These are phyloP conservation scores for Dryas octopetala DNA, from an alignment of 306 rosid species.

Conservation along the genomic window DNA sequence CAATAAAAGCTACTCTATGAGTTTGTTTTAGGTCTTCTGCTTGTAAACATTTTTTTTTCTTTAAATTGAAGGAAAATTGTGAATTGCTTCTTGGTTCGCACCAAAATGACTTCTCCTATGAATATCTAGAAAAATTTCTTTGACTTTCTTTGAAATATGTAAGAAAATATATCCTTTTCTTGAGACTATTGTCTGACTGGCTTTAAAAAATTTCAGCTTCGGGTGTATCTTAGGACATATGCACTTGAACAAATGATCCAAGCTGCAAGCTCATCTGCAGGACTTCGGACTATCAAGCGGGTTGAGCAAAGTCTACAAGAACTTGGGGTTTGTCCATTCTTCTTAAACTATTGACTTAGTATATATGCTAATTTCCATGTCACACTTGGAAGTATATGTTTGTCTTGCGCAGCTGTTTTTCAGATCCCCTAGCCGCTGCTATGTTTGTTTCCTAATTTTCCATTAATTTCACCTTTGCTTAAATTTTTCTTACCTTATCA, in stretches of 20 bases:
- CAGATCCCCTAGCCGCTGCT: background rate
- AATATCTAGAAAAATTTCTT: too few relatives aligned
- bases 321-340: conserved; percentile 72
- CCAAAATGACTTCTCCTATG: too few relatives aligned
- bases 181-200: conserved; percentile 29
- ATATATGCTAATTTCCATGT: conserved; percentile 23
- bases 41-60: background rate
- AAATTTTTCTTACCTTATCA: background rate
- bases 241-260: conserved; percentile 98
- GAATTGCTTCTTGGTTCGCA: too few relatives aligned
- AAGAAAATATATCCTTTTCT: conserved; percentile 9
- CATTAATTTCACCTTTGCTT: background rate
- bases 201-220: conserved; percentile 67
- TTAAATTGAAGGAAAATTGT: too few relatives aligned
- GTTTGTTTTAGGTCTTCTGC: background rate
- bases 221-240: conserved; percentile 87
- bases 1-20: background rate
- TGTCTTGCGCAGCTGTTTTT: background rate
- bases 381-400: background rate
- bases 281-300: conserved; percentile 90
- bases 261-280: conserved; percentile 85
- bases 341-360: conserved; percentile 20
- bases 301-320: conserved; percentile 97
- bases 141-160: background rate
- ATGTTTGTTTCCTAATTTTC: background rate